Percentiles rank a stretch among this genome's conserved stretches.
Conservation (phyloP, 257 asterid species). For the Nicotiana otophora region DNA sequence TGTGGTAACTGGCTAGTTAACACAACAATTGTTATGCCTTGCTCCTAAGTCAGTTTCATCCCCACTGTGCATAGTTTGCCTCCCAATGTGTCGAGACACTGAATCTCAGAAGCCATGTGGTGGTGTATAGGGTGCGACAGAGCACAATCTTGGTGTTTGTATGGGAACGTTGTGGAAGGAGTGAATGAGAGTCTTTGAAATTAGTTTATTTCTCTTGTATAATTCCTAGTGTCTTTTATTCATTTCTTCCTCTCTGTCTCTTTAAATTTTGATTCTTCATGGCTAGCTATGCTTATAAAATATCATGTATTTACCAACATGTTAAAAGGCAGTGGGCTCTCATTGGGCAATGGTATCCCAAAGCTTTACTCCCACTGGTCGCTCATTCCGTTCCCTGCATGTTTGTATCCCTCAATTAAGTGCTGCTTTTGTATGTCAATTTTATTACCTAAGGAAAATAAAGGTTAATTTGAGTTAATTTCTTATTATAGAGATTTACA, state of each 20-base stretch:
- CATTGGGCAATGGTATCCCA: neutral
- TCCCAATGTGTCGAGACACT: neutral
- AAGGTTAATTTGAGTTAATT: constrained; percentile 1
- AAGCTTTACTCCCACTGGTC: neutral
- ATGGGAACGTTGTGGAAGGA: neutral
- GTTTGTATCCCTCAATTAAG: neutral
- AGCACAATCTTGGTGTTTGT: neutral
- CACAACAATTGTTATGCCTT: neutral
- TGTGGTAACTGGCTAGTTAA: neutral
- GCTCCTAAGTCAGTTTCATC: neutral
- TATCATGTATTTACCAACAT: neutral
- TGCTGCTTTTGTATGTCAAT: neutral
- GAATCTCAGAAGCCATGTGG: neutral
- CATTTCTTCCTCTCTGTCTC: neutral
- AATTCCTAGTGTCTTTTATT: neutral
- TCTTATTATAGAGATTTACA: neutral
- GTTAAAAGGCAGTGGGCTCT: neutral
- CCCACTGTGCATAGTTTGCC: neutral
- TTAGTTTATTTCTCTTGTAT: neutral
- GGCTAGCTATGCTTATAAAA: neutral
- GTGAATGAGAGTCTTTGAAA: neutral
- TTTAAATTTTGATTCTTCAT: neutral
- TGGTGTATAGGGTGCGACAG: neutral
- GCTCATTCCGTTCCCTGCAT: neutral
- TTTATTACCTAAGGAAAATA: neutral